Conservation (phyloP, 768 basidiomycete genomes). For the Russula lepida region DNA sequence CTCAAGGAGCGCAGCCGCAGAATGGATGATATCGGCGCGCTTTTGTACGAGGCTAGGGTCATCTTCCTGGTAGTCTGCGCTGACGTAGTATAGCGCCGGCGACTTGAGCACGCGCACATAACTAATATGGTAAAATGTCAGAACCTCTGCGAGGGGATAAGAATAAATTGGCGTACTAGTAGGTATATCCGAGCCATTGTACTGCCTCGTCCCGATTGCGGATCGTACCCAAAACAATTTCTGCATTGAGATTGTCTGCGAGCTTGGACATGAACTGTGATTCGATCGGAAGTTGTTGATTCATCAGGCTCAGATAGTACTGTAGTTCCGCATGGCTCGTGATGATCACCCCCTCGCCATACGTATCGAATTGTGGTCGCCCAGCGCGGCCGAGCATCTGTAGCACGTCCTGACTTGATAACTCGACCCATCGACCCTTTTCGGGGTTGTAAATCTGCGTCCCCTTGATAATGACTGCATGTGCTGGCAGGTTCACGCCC, state of each 20-base stretch:
- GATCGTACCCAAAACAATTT: constrained; percentile 91
- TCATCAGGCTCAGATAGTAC: constrained; percentile 91
- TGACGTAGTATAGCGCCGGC: constrained; percentile 81
- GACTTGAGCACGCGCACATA: constrained; percentile 93
- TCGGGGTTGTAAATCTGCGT: constrained; percentile 99
- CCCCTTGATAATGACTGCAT: constrained; percentile 99
- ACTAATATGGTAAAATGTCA: constrained; percentile 34
- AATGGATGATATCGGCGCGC: constrained; percentile 87
- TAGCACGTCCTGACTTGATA: constrained; percentile 91
- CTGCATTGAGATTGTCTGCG: constrained; percentile 94
- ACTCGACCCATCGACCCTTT: constrained; percentile 95
- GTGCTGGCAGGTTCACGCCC: constrained; percentile 98
- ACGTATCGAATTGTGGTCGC: constrained; percentile 94
- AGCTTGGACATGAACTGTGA: constrained; percentile 87
- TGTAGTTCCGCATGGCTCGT: constrained; percentile 96
- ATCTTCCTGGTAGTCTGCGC: constrained; percentile 84
- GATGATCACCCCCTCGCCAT: constrained; percentile 96
- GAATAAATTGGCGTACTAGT: constrained; percentile 35
- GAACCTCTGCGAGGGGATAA: constrained; percentile 4
- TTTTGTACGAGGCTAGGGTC: constrained; percentile 82
- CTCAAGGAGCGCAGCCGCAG: constrained; percentile 87
- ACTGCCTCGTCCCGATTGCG: constrained; percentile 95
- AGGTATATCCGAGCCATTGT: constrained; percentile 94
- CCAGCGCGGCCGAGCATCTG: constrained; percentile 99
- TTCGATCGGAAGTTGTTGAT: constrained; percentile 97